phyloP scores from a whole-genome alignment of 805 yeast species.

The Alloascoidea africana region DNA sequence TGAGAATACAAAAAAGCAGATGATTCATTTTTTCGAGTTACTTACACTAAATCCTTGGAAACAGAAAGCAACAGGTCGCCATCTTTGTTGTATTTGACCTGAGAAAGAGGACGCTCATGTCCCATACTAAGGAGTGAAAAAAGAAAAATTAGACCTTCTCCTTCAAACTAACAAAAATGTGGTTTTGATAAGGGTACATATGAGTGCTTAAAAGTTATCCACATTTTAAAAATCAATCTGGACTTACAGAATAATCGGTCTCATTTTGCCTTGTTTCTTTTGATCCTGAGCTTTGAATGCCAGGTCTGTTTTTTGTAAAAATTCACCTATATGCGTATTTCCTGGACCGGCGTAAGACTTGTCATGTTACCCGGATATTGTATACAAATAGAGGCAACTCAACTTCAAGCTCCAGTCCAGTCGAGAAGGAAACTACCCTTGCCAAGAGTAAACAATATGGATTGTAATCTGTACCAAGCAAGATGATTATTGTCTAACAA shows the following conservation, averaged over 20 bases:
- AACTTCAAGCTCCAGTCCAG: no score
- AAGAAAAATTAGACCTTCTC: constrained; percentile 2
- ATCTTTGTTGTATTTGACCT: constrained; percentile 87
- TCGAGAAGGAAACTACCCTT: no score
- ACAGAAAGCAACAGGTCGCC: constrained; percentile 90
- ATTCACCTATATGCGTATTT: no score
- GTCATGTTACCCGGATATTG: no score
- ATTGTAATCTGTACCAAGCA: no score
- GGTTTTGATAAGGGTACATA: neutral
- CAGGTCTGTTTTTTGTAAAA: no score
- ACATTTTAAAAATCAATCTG: neutral
- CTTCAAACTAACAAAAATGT: neutral
- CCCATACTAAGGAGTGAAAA: constrained; percentile 39
- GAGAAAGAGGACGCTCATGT: constrained; percentile 95
- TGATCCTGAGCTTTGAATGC: no score
- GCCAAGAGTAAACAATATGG: no score
- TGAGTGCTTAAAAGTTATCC: neutral
- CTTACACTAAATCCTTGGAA: constrained; percentile 65
- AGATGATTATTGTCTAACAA: no score
- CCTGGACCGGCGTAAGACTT: no score
- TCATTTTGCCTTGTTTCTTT: no score
- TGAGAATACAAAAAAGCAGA: neutral
- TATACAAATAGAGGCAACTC: no score
- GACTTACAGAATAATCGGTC: constrained; percentile 31
- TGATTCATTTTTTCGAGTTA: neutral